These are phyloP conservation scores for Amanita fuliginea DNA, from an alignment of 768 basidiomycete genomes.

Conservation along the genomic window DNA sequence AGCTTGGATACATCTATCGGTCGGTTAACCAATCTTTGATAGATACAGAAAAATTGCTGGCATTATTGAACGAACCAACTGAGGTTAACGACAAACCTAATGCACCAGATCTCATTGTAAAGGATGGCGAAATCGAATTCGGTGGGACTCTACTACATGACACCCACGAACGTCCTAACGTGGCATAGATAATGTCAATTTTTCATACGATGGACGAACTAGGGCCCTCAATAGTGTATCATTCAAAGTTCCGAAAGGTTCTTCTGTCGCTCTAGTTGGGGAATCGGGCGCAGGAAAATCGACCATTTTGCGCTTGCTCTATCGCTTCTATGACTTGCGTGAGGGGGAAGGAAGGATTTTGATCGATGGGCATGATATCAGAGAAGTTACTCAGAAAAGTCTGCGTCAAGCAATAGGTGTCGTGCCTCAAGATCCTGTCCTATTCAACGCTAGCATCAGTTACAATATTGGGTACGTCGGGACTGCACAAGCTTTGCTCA, in stretches of 20 bases:
- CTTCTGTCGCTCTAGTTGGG: constrained; percentile 84
- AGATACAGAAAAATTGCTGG: constrained; percentile 77
- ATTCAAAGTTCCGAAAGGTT: constrained; percentile 81
- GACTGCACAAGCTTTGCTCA: background rate
- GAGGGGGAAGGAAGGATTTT: constrained; percentile 71
- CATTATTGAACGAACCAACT: constrained; percentile 69
- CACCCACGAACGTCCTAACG: constrained; percentile 1
- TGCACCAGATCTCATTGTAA: constrained; percentile 61
- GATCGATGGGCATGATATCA: constrained; percentile 80
- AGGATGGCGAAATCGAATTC: constrained; percentile 79
- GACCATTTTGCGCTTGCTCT: constrained; percentile 77
- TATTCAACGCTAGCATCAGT: constrained; percentile 60
- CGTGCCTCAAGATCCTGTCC: constrained; percentile 76
- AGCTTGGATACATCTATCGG: constrained; percentile 71
- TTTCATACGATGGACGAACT: constrained; percentile 71
- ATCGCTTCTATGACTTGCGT: constrained; percentile 84
- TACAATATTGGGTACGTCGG: constrained; percentile 60
- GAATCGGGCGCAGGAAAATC: constrained; percentile 78
- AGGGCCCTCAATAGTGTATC: constrained; percentile 68
- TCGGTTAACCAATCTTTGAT: constrained; percentile 66
- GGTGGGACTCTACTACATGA: constrained; percentile 30
- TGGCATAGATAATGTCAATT: constrained; percentile 63
- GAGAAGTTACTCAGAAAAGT: constrained; percentile 74
- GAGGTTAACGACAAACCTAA: constrained; percentile 77
- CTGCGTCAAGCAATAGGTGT: constrained; percentile 78